phyloP scores from a whole-genome alignment of 164 flowering plant genomes.

The Platanus orientalis region DNA sequence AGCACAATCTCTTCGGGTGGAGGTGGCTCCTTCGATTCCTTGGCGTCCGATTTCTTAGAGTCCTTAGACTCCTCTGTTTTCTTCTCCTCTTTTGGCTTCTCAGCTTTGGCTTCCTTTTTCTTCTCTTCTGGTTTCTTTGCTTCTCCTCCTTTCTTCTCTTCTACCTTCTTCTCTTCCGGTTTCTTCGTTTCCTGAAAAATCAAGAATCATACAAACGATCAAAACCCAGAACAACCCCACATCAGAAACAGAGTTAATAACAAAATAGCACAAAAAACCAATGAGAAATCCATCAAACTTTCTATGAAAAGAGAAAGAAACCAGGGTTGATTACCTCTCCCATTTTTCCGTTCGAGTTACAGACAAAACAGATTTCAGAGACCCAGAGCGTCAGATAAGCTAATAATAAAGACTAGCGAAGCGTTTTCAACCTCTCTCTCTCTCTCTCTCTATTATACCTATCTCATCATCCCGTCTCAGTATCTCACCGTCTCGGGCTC shows the following conservation, averaged over 20 bases:
- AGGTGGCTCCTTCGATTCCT: constrained; percentile 31
- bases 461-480: too few species aligned
- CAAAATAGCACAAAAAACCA: background rate
- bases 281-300: too few species aligned
- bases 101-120: constrained; percentile 8
- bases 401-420: too few species aligned
- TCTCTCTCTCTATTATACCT: too few species aligned
- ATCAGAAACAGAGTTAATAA: background rate
- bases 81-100: constrained; percentile 20
- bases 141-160: constrained; percentile 12
- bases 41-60: background rate
- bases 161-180: constrained; percentile 21
- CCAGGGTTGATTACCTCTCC: background rate
- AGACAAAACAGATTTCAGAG: background rate
- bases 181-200: constrained; percentile 23
- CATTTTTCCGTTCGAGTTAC: background rate
- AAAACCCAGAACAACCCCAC: background rate
- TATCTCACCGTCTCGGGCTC: too few species aligned
- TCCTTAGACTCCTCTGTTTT: constrained; percentile 17
- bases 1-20: constrained; percentile 51
- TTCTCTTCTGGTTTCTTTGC: constrained; percentile 17
- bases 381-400: background rate
- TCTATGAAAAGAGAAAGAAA: background rate
- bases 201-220: background rate
- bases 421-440: too few species aligned